Base-by-base conservation (phyloP, 1,284 basidiomycete genomes). In the Boletus mariae region DNA sequence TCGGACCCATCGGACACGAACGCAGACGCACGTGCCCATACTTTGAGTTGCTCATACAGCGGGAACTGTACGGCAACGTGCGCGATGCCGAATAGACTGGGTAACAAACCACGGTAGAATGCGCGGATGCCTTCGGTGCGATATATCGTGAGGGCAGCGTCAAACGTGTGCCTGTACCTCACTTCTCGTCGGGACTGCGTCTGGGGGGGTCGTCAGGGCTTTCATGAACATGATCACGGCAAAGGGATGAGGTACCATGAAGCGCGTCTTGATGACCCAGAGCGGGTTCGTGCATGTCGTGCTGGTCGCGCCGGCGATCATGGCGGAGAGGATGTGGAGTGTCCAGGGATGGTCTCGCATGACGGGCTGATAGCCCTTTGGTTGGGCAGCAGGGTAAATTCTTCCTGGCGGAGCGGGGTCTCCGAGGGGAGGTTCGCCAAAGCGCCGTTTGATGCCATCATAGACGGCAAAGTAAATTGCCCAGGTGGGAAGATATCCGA, bases 381-480 rank as follows among this genome's bases (percentile, higher is more conserved):
- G 81, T 59, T 90, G 87, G 5, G 88, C 83, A n/a, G 88, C 88
- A 31, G 88, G 88, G 63, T 89, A 89, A 49, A 90, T 73, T 55
- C 77, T 74, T 37, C 80, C 75, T 43, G 59, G 66, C 1, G 69
- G 66, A 15, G 60, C 65, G 45, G 57, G 49, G n/a, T 60, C 61
- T 31, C 77, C 82, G 10, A 80, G 70, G 4, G 84, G 80, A 32
- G 73, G 71, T 65, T 85, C 83, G 40, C 91, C 90, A 64, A 94
- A 85, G 34, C 78, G 73, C 25, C 82, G 82, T 78, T 97, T 97
- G 71, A 94, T 90, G 55, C 89, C 84, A 73, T 98, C 94, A 73
- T 97, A 97, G 17, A 98, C 92, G n/a, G 92, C 86, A 70, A 98
- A 98, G 72, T 97, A 98, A 62, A 98, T 98, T 26, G 93, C 94